These are phyloP conservation scores for Lolium perenne DNA, from an alignment of 176 grass and related monocot species.

Conservation along the genomic window DNA sequence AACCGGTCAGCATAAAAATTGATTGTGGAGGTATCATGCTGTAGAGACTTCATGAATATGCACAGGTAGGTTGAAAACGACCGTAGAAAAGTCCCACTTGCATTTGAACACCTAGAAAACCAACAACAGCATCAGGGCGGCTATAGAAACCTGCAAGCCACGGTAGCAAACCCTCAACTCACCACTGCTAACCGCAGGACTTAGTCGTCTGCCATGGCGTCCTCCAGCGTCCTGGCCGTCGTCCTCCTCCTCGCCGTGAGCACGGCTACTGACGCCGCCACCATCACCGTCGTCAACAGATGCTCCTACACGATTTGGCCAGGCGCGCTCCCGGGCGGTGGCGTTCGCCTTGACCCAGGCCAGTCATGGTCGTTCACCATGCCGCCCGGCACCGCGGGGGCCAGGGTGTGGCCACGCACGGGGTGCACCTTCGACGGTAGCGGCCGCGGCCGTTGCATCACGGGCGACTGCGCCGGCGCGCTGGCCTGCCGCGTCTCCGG, in stretches of 20 bases:
- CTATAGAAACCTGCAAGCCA: no score
- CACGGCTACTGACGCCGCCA: conserved; percentile 26
- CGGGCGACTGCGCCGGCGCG: conserved; percentile 54
- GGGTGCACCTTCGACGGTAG: conserved; percentile 54
- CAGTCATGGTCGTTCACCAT: conserved; percentile 51
- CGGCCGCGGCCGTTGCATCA: conserved; percentile 49
- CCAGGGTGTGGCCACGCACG: conserved; percentile 63
- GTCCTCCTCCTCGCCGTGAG: background rate
- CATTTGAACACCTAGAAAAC: no score
- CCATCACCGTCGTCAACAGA: conserved; percentile 56
- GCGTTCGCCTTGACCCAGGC: conserved; percentile 32
- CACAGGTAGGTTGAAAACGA: no score
- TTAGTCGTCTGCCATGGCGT: conserved; percentile 22
- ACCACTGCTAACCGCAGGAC: no score
- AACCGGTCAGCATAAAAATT: no score
- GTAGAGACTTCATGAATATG: no score
- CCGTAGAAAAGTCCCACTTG: no score
- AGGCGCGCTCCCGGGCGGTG: conserved; percentile 54
- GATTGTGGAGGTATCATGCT: no score
- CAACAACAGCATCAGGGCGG: no score
- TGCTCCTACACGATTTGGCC: conserved; percentile 28
- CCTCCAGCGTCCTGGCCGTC: background rate
- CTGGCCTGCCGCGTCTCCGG: conserved; percentile 57
- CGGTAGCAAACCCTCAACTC: no score
- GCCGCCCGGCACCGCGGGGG: conserved; percentile 13